phyloP scores from a whole-genome alignment of 2,329 filamentous ascomycete genomes.

The Aspergillus alliaceus region DNA sequence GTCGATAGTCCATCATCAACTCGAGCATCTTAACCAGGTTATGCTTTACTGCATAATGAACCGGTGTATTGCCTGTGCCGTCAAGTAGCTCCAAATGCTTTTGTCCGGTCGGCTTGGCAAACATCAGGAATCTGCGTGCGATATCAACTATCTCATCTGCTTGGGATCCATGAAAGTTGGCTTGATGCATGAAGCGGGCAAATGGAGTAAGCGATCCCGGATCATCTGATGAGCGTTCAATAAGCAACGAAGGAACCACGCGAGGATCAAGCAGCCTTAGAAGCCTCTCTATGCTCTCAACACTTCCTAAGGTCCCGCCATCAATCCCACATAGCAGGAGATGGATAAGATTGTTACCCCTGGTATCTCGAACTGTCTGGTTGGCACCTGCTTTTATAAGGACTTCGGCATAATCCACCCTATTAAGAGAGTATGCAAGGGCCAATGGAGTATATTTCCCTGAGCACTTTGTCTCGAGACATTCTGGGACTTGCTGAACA shows the following conservation, averaged over 20 bases:
- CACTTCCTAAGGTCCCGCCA: constrained; percentile 23
- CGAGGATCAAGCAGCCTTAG: constrained; percentile 62
- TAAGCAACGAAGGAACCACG: constrained; percentile 36
- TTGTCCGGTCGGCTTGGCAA: constrained; percentile 53
- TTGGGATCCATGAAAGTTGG: not conserved
- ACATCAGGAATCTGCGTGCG: constrained; percentile 21
- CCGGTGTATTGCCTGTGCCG: constrained; percentile 44
- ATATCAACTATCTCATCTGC: constrained; percentile 1
- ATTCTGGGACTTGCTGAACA: constrained; percentile 60
- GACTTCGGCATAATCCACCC: constrained; percentile 46
- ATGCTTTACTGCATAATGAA: constrained; percentile 40
- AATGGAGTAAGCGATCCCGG: constrained; percentile 48
- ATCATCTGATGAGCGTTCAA: constrained; percentile 27
- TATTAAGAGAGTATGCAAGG: constrained; percentile 58
- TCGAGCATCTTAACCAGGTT: constrained; percentile 59
- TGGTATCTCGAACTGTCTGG: constrained; percentile 61
- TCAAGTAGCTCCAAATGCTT: constrained; percentile 47
- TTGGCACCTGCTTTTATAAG: constrained; percentile 70
- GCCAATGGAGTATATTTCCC: constrained; percentile 62
- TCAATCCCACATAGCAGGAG: constrained; percentile 41
- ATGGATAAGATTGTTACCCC: constrained; percentile 70
- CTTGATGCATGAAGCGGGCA: constrained; percentile 54
- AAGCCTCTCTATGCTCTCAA: constrained; percentile 55
- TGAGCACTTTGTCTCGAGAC: constrained; percentile 58
- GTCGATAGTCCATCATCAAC: constrained; percentile 52